Conservation (phyloP, 163 green algal species). For the Prototheca stagnorum region DNA sequence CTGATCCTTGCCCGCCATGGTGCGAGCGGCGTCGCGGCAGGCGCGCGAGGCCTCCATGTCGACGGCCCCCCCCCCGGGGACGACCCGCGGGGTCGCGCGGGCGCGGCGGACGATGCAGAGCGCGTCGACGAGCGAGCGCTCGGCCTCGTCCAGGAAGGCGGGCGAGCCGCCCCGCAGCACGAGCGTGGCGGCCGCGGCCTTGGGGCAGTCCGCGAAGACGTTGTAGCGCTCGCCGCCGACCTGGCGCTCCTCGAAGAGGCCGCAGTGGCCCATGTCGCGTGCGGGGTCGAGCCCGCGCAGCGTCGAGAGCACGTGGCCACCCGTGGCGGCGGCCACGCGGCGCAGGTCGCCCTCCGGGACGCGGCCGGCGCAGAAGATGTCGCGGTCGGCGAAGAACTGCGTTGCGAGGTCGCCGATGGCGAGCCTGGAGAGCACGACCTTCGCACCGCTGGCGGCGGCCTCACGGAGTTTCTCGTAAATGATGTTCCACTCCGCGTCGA, state of each 20-base stretch:
- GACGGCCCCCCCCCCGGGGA: constrained; percentile 86
- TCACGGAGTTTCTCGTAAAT: constrained; percentile 97
- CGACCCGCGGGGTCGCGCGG: constrained; percentile 82
- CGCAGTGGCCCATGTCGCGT: constrained; percentile 64
- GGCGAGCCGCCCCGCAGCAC: constrained; percentile 80
- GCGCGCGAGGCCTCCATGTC: constrained; percentile 47
- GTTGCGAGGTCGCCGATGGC: constrained; percentile 93
- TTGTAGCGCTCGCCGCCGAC: constrained; percentile 96
- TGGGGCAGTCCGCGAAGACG: constrained; percentile 73
- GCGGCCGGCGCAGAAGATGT: constrained; percentile 92
- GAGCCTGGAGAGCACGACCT: constrained; percentile 80
- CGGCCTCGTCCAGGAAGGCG: constrained; percentile 93
- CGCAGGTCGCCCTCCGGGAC: constrained; percentile 76
- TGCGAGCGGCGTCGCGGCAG: constrained; percentile 19
- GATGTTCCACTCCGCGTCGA: constrained; percentile 99
- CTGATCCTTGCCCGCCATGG: constrained; percentile 73
- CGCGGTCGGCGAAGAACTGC: constrained; percentile 94
- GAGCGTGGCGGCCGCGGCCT: constrained; percentile 77
- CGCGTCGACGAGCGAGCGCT: constrained; percentile 89
- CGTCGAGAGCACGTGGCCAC: constrained; percentile 76
- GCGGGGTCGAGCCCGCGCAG: constrained; percentile 75
- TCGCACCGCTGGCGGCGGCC: constrained; percentile 66
- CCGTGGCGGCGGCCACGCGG: constrained; percentile 76
- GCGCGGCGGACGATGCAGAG: constrained; percentile 95
- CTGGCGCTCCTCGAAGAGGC: constrained; percentile 81